These are phyloP conservation scores for Starmerella sp. DNA, from an alignment of 805 yeast genomes.

Conservation along the genomic window DNA sequence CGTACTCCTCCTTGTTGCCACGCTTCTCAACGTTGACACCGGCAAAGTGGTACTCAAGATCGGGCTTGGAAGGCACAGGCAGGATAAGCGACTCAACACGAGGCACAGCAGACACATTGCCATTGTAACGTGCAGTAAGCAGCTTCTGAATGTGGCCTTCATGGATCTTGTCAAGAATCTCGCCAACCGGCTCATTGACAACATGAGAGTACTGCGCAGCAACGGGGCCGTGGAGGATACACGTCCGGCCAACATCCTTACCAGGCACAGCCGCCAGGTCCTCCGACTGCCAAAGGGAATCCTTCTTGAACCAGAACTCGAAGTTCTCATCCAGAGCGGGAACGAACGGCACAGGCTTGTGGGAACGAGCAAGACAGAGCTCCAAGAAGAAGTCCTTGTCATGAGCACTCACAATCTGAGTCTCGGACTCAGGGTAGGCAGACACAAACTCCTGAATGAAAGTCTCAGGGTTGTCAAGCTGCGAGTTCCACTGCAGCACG, in stretches of 20 bases:
- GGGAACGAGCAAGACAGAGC: constrained; percentile 68
- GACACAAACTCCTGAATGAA: constrained; percentile 50
- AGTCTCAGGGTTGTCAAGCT: constrained; percentile 50
- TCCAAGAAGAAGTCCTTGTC: constrained; percentile 88
- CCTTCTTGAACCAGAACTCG: constrained; percentile 95
- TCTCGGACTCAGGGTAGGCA: constrained; percentile 61
- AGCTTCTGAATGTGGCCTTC: constrained; percentile 72
- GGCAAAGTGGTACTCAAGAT: constrained; percentile 26
- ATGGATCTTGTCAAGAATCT: constrained; percentile 78
- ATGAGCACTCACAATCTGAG: constrained; percentile 84
- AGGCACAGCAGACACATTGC: constrained; percentile 66
- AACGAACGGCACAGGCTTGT: constrained; percentile 96
- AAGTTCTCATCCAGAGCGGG: constrained; percentile 91
- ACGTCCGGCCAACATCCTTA: constrained; percentile 96
- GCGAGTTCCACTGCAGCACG: constrained; percentile 59
- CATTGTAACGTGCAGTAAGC: constrained; percentile 51
- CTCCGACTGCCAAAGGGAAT: constrained; percentile 98
- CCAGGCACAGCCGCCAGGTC: constrained; percentile 82
- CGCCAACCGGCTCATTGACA: constrained; percentile 87
- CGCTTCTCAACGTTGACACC: constrained; percentile 20
- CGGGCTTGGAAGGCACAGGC: constrained; percentile 28
- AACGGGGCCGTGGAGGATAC: constrained; percentile 97
- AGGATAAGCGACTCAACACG: constrained; percentile 83
- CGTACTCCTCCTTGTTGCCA: constrained; percentile 26
- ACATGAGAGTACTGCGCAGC: constrained; percentile 83